Conservation (phyloP, 305 asterid species). For the Lippia alba region DNA sequence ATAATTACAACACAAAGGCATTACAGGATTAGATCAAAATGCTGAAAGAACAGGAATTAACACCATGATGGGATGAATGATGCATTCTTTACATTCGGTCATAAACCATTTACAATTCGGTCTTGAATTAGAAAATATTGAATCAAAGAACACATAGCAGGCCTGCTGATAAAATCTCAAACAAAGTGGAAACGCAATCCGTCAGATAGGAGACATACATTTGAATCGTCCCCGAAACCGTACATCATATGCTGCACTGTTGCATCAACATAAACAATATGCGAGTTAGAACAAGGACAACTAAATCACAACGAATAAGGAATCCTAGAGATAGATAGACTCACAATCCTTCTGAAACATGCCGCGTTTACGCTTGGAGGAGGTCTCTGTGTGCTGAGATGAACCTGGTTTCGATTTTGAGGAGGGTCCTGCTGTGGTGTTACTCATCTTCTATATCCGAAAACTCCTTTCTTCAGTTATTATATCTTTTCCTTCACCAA, state of each 20-base stretch:
- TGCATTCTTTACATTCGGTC: not conserved
- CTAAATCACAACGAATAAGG: conserved; percentile 6
- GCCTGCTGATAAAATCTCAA: conserved; percentile 9
- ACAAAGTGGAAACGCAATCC: conserved; percentile 21
- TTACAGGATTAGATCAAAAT: conserved; percentile 11
- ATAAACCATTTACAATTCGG: not conserved
- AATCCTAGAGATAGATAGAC: conserved; percentile 37
- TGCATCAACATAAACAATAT: conserved; percentile 33
- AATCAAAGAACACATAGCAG: not conserved
- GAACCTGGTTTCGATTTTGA: conserved; percentile 70
- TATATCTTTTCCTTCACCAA: too few species aligned
- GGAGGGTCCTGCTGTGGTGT: conserved; percentile 55
- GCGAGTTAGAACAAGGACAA: conserved; percentile 14
- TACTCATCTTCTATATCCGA: conserved; percentile 61
- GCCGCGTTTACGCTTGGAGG: conserved; percentile 88
- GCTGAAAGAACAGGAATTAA: not conserved
- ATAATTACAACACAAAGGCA: conserved; percentile 25
- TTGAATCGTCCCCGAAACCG: conserved; percentile 88
- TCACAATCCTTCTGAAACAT: conserved; percentile 93
- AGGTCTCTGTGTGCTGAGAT: conserved; percentile 73
- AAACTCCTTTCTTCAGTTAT: conserved; percentile 23
- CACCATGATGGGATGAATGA: not conserved
- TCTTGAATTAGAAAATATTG: not conserved
- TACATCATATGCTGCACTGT: conserved; percentile 98
- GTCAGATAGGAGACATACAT: conserved; percentile 50